Percentiles rank a stretch among this genome's conserved stretches.
Conservation (phyloP, 192 early-diverging fungal genomes). For the Podila horticola region DNA sequence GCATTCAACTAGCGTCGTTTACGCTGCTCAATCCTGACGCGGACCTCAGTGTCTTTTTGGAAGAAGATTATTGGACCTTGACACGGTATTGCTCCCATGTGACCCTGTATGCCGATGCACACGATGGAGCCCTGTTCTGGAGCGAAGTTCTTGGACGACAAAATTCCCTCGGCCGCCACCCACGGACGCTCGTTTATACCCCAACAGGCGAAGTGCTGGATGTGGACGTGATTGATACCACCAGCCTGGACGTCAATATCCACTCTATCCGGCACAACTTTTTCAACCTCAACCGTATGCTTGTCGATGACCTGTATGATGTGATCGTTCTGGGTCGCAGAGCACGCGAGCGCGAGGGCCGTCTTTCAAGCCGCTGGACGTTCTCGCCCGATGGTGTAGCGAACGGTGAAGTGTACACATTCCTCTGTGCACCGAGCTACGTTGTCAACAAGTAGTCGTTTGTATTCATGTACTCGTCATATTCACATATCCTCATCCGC, state of each 20-base stretch:
- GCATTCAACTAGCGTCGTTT: constrained; percentile 42
- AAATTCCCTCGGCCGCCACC: constrained; percentile 36
- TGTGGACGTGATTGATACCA: constrained; percentile 55
- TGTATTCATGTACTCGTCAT: background rate
- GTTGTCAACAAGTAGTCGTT: constrained; percentile 48
- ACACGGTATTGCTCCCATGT: constrained; percentile 49
- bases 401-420: constrained; percentile 52
- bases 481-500: background rate
- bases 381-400: constrained; percentile 31
- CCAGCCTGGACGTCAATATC: constrained; percentile 53
- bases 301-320: constrained; percentile 55
- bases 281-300: constrained; percentile 53
- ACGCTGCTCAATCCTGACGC: constrained; percentile 54
- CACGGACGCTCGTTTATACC: constrained; percentile 26
- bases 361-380: constrained; percentile 47
- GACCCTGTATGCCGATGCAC: constrained; percentile 50
- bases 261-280: constrained; percentile 55
- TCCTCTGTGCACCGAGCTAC: constrained; percentile 55
- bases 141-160: constrained; percentile 26
- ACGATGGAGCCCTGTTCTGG: constrained; percentile 50
- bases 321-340: constrained; percentile 45
- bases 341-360: constrained; percentile 41
- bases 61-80: constrained; percentile 41
- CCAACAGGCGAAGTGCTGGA: constrained; percentile 39
- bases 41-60: constrained; percentile 32